phyloP scores from a whole-genome alignment of 2,329 filamentous ascomycete genomes.

The Aureobasidium sp. region DNA sequence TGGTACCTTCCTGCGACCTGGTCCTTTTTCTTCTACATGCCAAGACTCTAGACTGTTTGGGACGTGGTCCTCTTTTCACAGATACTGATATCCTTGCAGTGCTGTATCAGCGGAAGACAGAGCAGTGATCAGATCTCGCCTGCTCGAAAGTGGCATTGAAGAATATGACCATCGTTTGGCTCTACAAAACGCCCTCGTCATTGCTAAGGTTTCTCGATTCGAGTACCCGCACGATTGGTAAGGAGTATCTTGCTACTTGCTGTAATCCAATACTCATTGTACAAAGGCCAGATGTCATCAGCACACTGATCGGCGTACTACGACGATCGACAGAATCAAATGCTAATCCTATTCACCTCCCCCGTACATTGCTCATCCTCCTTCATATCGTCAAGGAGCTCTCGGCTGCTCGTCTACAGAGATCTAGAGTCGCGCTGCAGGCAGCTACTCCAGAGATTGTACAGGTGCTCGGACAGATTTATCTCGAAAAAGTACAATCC shows the following conservation, averaged over 20 bases:
- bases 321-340: slow-evolving; percentile 47
- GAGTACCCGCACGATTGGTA: slow-evolving; percentile 86
- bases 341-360: slow-evolving; percentile 53
- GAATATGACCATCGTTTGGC: slow-evolving; percentile 71
- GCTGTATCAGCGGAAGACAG: slow-evolving; percentile 65
- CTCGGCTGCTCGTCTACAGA: slow-evolving; percentile 67
- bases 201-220: slow-evolving; percentile 80
- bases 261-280: neutral
- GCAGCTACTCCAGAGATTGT: slow-evolving; percentile 75
- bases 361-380: slow-evolving; percentile 67
- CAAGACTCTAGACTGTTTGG: neutral
- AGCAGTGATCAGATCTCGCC: slow-evolving; percentile 61
- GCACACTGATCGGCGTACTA: slow-evolving; percentile 54
- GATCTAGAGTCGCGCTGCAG: slow-evolving; percentile 69
- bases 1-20: neutral
- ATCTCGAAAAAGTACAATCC: slow-evolving; percentile 61
- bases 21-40: neutral
- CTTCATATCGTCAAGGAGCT: slow-evolving; percentile 88
- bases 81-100: slow-evolving; percentile 28
- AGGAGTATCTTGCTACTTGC: slow-evolving; percentile 18
- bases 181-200: slow-evolving; percentile 78
- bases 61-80: neutral
- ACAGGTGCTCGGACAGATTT: slow-evolving; percentile 70
- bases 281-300: slow-evolving; percentile 39
- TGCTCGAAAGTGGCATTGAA: slow-evolving; percentile 69